Percentiles rank a stretch among this genome's conserved stretches.
Evolutionary conservation across 768 basidiomycete genomes (phyloP).

Genomic region (Gloeostereum incarnatum): DNA sequence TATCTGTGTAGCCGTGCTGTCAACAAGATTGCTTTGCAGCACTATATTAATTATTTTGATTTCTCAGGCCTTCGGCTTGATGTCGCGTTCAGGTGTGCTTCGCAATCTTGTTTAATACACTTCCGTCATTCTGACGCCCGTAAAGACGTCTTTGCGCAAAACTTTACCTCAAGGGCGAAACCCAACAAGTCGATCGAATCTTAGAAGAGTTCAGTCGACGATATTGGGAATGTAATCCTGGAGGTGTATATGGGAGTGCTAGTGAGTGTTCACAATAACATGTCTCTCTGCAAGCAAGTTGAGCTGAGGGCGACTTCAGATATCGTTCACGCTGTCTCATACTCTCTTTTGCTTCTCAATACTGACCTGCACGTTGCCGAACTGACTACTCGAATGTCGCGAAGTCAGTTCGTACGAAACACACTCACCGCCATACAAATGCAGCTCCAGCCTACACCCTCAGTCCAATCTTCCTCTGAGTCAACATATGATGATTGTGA

Average conservation of each 20-base stretch:
- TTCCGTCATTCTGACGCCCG: background rate
- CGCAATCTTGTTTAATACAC: constrained; percentile 1
- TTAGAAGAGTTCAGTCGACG: constrained; percentile 84
- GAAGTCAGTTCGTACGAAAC: constrained; percentile 85
- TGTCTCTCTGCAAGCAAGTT: background rate
- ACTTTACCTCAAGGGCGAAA: constrained; percentile 90
- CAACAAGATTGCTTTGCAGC: constrained; percentile 64
- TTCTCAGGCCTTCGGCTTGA: constrained; percentile 78
- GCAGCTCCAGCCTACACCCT: constrained; percentile 51
- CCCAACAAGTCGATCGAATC: constrained; percentile 96
- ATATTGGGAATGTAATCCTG: constrained; percentile 89
- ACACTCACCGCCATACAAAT: constrained; percentile 81
- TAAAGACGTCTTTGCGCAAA: constrained; percentile 80
- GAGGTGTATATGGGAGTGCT: constrained; percentile 70
- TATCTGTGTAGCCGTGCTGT: constrained; percentile 47
- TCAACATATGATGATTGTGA: constrained; percentile 56
- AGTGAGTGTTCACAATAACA: constrained; percentile 39
- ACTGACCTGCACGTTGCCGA: constrained; percentile 98
- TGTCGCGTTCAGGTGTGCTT: constrained; percentile 72
- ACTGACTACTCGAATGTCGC: constrained; percentile 81
- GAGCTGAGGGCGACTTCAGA: constrained; percentile 31
- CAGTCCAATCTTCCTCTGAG: constrained; percentile 49
- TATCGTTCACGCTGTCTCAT: constrained; percentile 91
- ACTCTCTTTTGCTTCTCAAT: constrained; percentile 89
- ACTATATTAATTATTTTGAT: constrained; percentile 88